These are phyloP conservation scores for Arbutus unedo DNA, from an alignment of 148 eudicot genomes.

Conservation along the genomic window DNA sequence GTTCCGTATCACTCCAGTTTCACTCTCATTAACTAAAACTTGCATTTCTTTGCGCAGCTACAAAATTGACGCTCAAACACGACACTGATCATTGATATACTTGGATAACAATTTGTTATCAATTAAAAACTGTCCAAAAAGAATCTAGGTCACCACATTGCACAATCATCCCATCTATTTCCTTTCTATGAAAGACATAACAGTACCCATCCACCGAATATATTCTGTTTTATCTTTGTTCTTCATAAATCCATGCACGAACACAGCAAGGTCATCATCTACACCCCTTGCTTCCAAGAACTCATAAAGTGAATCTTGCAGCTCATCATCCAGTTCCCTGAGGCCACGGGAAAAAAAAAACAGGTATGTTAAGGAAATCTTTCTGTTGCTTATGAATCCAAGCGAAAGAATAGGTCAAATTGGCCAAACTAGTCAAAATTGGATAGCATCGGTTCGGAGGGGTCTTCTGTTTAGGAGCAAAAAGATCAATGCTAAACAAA, in stretches of 20 bases:
- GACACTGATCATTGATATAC: no score
- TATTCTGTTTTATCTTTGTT: conserved; percentile 66
- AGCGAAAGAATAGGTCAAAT: not conserved
- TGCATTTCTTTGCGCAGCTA: not conserved
- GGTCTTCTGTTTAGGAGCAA: not conserved
- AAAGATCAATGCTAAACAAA: not conserved
- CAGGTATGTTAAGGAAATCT: not conserved
- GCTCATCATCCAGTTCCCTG: conserved; percentile 90
- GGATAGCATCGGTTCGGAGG: not conserved
- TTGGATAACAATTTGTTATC: no score
- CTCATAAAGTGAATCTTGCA: conserved; percentile 69
- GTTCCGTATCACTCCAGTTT: not conserved
- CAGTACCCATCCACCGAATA: conserved; percentile 69
- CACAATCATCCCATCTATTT: conserved; percentile 22
- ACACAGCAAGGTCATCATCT: conserved; percentile 64
- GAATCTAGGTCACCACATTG: not conserved
- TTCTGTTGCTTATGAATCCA: not conserved
- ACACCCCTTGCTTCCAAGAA: conserved; percentile 82
- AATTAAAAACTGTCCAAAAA: not conserved
- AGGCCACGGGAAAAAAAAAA: not conserved
- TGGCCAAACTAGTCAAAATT: conserved; percentile 1
- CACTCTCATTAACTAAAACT: conserved; percentile 10
- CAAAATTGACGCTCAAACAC: not conserved
- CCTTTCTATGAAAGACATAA: conserved; percentile 56
- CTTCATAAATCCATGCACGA: conserved; percentile 59